Conservation (phyloP, 1,284 basidiomycete genomes). For the Heterobasidion occidentale region DNA sequence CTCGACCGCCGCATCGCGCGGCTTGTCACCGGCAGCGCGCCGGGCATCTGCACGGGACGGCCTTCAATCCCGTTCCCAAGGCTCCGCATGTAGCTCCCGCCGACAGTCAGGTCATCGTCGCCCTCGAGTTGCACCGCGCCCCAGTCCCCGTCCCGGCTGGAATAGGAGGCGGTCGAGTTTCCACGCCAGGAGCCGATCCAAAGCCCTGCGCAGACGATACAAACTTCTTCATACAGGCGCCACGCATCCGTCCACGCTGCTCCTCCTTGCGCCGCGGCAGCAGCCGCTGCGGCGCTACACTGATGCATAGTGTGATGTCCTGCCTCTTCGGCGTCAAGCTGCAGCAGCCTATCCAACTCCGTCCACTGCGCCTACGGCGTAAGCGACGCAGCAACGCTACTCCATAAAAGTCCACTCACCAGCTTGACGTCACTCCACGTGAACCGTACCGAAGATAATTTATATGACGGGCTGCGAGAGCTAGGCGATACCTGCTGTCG, state of each 20-base stretch:
- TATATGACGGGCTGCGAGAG: conserved; percentile 35
- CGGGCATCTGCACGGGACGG: conserved; percentile 13
- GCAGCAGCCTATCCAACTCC: conserved; percentile 60
- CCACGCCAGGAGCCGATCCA: conserved; percentile 65
- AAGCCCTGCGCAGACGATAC: conserved; percentile 67
- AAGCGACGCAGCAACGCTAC: no score
- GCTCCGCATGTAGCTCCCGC: conserved; percentile 36
- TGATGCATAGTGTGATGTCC: not conserved
- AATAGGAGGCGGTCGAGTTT: conserved; percentile 37
- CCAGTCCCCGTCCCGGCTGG: conserved; percentile 43
- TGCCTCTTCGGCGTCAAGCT: conserved; percentile 28
- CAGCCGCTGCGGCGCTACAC: conserved; percentile 1
- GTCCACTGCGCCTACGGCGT: conserved; percentile 40
- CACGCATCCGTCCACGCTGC: conserved; percentile 64
- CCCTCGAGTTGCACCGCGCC: conserved; percentile 51
- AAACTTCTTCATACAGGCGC: conserved; percentile 76
- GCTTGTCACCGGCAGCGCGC: conserved; percentile 7
- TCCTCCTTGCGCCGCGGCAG: conserved; percentile 20
- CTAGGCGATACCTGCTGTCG: conserved; percentile 29
- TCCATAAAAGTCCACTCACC: conserved; percentile 27
- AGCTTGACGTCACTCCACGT: conserved; percentile 75
- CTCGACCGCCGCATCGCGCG: conserved; percentile 17
- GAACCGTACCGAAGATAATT: conserved; percentile 56
- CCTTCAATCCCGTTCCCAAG: conserved; percentile 69
- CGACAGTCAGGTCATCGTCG: conserved; percentile 38